Conservation (phyloP, 306 rosid species). For the Sicyos edulis region DNA sequence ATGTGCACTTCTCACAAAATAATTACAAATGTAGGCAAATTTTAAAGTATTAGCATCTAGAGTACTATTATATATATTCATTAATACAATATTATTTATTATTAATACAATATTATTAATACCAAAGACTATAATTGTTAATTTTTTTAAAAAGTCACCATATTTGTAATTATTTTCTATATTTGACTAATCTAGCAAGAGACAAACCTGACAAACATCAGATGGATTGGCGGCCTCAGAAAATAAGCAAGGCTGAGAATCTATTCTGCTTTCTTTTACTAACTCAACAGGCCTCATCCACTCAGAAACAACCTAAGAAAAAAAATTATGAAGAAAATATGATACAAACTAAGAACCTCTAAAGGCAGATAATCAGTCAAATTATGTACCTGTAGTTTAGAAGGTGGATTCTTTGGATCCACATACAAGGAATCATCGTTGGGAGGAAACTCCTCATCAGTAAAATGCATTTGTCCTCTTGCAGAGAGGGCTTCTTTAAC, state of each 20-base stretch:
- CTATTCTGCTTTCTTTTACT: conserved; percentile 51
- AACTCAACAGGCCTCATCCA: conserved; percentile 94
- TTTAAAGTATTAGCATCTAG: no score
- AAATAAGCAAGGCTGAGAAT: conserved; percentile 62
- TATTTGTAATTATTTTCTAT: no score
- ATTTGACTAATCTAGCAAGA: no score
- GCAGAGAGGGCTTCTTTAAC: conserved; percentile 93
- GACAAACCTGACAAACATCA: conserved; percentile 94
- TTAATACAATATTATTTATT: no score
- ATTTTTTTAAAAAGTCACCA: no score
- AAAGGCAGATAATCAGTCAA: background rate
- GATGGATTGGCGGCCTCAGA: conserved; percentile 88
- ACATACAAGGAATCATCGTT: conserved; percentile 71
- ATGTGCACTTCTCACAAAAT: background rate
- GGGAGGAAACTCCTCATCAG: conserved; percentile 99
- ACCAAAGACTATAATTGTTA: no score
- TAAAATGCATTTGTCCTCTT: conserved; percentile 69
- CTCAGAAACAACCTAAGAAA: conserved; percentile 71
- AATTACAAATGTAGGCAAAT: no score
- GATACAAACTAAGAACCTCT: background rate
- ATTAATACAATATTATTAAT: no score
- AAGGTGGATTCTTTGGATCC: conserved; percentile 74
- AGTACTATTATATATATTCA: no score
- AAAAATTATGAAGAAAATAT: background rate
- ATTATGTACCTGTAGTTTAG: conserved; percentile 61